A percentile compares a stretch with the other conserved stretches of the same genome.
phyloP scores from a whole-genome alignment of 2,329 filamentous ascomycete genomes.

The Botryotinia narcissicola region DNA sequence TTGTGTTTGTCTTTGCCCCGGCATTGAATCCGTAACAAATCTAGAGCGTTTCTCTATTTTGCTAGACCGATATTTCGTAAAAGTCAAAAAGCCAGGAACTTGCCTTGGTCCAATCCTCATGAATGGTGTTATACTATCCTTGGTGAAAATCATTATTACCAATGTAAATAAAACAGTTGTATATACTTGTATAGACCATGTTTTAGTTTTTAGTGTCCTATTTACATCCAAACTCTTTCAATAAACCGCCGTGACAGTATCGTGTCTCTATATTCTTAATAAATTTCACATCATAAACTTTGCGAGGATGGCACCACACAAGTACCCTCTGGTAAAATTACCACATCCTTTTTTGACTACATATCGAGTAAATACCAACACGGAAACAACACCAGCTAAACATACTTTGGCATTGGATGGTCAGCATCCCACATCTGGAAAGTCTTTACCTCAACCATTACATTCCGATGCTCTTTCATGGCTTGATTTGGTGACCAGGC shows the following conservation, averaged over 20 bases:
- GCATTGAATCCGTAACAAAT: not conserved
- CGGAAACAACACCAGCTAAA: conserved; percentile 21
- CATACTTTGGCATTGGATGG: conserved; percentile 22
- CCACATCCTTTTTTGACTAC: conserved; percentile 29
- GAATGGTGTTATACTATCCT: conserved; percentile 2
- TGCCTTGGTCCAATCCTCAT: not conserved
- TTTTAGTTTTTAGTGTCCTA: not conserved
- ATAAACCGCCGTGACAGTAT: not conserved
- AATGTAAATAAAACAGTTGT: not conserved
- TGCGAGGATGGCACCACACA: conserved; percentile 16
- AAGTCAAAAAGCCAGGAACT: not conserved
- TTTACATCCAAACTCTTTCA: not conserved
- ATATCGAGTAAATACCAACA: conserved; percentile 26
- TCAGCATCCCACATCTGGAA: conserved; percentile 20
- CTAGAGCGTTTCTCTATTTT: not conserved
- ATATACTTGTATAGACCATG: not conserved
- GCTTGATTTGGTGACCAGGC: conserved; percentile 32
- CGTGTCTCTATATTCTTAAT: not conserved
- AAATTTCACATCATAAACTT: not conserved
- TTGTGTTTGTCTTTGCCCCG: not conserved
- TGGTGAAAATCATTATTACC: not conserved
- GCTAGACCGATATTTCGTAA: not conserved
- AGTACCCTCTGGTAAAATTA: conserved; percentile 28
- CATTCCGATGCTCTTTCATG: conserved; percentile 37
- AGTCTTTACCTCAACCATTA: conserved; percentile 30